Percentiles rank a stretch among this genome's conserved stretches.
phyloP scores from a whole-genome alignment of 1,284 basidiomycete genomes.

The Moniliophthora roreri region DNA sequence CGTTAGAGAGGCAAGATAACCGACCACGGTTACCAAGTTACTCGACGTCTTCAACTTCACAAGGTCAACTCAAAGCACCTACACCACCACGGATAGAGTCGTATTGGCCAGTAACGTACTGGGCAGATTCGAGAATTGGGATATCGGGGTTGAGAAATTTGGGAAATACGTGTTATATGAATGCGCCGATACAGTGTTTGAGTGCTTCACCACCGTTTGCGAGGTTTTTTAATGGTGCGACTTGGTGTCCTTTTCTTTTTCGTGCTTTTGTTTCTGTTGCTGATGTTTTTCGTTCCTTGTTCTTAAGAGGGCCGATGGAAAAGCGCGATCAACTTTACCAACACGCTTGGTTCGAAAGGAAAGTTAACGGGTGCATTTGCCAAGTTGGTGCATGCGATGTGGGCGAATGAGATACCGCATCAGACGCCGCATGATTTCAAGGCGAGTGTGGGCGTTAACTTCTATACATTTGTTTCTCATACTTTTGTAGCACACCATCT shows the following conservation, averaged over 20 bases:
- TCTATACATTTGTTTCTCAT: slow-evolving; percentile 1
- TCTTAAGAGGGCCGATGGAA: slow-evolving; percentile 82
- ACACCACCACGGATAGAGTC: slow-evolving; percentile 62
- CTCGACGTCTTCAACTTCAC: slow-evolving; percentile 22
- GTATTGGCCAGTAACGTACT: slow-evolving; percentile 78
- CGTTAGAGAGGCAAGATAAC: slow-evolving; percentile 68
- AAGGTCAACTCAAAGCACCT: slow-evolving; percentile 22
- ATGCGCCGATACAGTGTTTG: slow-evolving; percentile 95
- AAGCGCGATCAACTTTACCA: slow-evolving; percentile 84
- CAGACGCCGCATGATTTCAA: slow-evolving; percentile 86
- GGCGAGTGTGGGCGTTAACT: slow-evolving; percentile 38
- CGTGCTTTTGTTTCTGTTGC: neutral
- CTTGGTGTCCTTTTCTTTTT: slow-evolving; percentile 9
- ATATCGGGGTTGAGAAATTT: slow-evolving; percentile 92
- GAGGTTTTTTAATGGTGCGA: slow-evolving; percentile 83
- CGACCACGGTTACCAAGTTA: slow-evolving; percentile 41
- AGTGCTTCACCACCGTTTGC: slow-evolving; percentile 91
- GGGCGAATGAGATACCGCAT: slow-evolving; percentile 85
- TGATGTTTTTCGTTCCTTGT: slow-evolving; percentile 3
- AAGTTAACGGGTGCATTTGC: slow-evolving; percentile 84
- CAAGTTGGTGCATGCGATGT: slow-evolving; percentile 82
- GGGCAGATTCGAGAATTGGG: slow-evolving; percentile 78
- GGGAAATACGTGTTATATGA: slow-evolving; percentile 99
- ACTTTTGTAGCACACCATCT: slow-evolving; percentile 71
- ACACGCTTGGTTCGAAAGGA: slow-evolving; percentile 90